These are phyloP conservation scores for Dactylellina sp. DNA, from an alignment of 2,329 filamentous ascomycete genomes.

Conservation along the genomic window DNA sequence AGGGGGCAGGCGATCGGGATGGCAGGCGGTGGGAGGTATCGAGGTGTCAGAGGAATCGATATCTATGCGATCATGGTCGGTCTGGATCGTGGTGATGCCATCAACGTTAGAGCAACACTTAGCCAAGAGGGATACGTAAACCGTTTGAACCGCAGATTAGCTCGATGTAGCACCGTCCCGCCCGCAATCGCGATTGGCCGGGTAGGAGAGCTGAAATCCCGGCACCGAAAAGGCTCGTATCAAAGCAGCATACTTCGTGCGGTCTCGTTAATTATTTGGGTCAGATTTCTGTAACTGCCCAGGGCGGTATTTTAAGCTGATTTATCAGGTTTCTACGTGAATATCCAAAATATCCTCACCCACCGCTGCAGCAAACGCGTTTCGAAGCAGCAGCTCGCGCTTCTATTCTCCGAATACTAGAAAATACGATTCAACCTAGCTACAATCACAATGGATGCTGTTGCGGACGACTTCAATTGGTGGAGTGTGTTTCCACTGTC, in stretches of 20 bases:
- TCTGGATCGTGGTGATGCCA: slow-evolving; percentile 26
- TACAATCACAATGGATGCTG: slow-evolving; percentile 25
- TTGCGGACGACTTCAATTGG: slow-evolving; percentile 40
- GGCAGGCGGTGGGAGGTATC: slow-evolving; percentile 2
- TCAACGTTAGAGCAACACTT: slow-evolving; percentile 12
- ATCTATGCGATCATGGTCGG: slow-evolving; percentile 31
- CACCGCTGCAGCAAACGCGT: slow-evolving; percentile 47
- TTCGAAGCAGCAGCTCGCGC: background rate
- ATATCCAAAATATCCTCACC: background rate
- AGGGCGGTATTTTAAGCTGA: background rate
- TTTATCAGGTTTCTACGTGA: background rate
- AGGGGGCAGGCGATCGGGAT: slow-evolving; percentile 25
- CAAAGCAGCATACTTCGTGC: background rate
- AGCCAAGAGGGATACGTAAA: slow-evolving; percentile 54
- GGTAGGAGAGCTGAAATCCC: background rate
- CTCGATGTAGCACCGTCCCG: slow-evolving; percentile 22
- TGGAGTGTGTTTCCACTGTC: slow-evolving; percentile 57
- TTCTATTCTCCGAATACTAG: background rate
- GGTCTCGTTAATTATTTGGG: background rate
- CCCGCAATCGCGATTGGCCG: slow-evolving; percentile 19
- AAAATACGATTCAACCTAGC: background rate
- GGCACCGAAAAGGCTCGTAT: background rate
- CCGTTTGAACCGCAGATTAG: slow-evolving; percentile 47
- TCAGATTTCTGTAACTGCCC: background rate
- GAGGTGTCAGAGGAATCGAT: background rate